Evolutionary conservation across 495 filamentous ascomycete species (phyloP), one percentile per base, ranked within the genome.

Genomic region (Amphirosellinia nigrospora): DNA sequence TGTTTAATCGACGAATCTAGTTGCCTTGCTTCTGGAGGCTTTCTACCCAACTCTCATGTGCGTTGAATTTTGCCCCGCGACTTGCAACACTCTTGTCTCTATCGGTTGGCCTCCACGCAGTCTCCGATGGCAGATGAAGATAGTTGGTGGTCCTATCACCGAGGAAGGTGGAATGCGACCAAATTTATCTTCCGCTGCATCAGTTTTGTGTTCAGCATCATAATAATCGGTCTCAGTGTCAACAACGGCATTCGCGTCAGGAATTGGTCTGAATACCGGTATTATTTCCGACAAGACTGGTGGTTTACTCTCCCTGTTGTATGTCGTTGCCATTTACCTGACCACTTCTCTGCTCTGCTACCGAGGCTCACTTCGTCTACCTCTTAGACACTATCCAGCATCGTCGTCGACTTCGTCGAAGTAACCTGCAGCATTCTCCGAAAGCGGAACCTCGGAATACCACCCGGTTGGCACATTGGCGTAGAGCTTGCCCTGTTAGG

Each of bases 401-500:
- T 68, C 43, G 16, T 28, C 41, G 4, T 39, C 39, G 66, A 68
- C 26, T 23, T 1, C 41, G 7, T 15, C 5, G 66, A 68, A 41
- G 38, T 68, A 8, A 4, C 11, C 0, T 50, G 26, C 30, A 38
- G 8, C 55, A 1, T 28, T 28, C n/a, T 60, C 26, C 26, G 39
- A 30, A 68, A 68, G 21, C 53, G 66, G 19, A 68, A 68, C 11
- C 66, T 55, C 8, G 66, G 66, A 0, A 34, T 60, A 9, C 66
- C 21, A 1, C 66, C 66, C 9, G 66, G 66, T n/a, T 68, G 38
- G 53, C 66, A 68, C 21, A 60, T 68, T 32, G 66, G 66, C 9
- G 1, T 28, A 1, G 66, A 68, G 32, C 66, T 68, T 23, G 32
- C 28, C 30, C 28, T 68, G 13, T n/a, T 48, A 8, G 66, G 66